A percentile compares a stretch with the other conserved stretches of the same genome.
phyloP scores from a whole-genome alignment of 106 monocot genomes.

The Acorus calamus region DNA sequence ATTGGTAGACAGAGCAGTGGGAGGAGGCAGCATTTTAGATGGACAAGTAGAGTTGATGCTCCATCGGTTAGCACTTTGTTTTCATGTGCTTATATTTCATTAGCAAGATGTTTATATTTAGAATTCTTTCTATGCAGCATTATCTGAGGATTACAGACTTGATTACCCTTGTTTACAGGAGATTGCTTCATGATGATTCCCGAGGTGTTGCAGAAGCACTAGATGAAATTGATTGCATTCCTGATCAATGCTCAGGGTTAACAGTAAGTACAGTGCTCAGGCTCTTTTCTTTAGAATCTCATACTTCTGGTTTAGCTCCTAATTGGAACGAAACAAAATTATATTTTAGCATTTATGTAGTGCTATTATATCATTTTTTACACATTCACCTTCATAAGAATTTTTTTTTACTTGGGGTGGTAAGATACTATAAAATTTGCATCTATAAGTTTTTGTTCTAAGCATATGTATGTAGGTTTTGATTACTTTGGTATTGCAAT shows the following conservation, averaged over 20 bases:
- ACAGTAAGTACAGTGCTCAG: slow-evolving; percentile 35
- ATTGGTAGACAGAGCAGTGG: slow-evolving; percentile 79
- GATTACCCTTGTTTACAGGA: slow-evolving; percentile 20
- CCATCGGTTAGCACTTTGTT: slow-evolving; percentile 46
- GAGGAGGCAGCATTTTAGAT: slow-evolving; percentile 79
- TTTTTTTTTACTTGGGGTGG: too few relatives aligned
- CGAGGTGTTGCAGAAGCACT: slow-evolving; percentile 90
- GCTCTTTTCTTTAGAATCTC: not conserved
- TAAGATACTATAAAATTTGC: too few relatives aligned
- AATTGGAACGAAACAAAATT: not conserved
- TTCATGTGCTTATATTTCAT: not conserved
- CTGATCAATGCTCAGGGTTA: slow-evolving; percentile 50
- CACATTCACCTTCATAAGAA: too few relatives aligned
- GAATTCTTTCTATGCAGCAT: too few relatives aligned
- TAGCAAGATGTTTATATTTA: too few relatives aligned
- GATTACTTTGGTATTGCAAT: too few relatives aligned
- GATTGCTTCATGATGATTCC: slow-evolving; percentile 83
- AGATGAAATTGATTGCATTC: slow-evolving; percentile 60
- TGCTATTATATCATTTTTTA: too few relatives aligned
- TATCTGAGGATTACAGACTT: too few relatives aligned
- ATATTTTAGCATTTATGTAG: too few relatives aligned
- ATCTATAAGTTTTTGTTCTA: too few relatives aligned
- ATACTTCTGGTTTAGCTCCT: not conserved
- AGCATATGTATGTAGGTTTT: too few relatives aligned
- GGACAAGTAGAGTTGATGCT: slow-evolving; percentile 94